These are phyloP conservation scores for Thymus mandschuricus DNA, from an alignment of 257 asterid genomes.

Conservation along the genomic window DNA sequence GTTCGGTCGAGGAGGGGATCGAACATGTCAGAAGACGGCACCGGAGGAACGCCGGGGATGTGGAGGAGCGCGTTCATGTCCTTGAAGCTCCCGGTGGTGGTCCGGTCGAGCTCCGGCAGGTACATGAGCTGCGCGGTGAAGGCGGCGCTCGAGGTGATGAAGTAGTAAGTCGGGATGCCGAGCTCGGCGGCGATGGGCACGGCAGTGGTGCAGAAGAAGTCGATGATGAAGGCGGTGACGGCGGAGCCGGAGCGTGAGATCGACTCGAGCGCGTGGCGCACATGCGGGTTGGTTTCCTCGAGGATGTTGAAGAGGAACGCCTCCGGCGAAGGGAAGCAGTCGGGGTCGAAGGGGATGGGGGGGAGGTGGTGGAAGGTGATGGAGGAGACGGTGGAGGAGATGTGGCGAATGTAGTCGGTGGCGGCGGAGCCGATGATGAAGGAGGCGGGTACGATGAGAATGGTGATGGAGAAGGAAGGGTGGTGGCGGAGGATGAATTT, in stretches of 20 bases:
- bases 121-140: slow-evolving; percentile 35
- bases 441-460: slow-evolving; percentile 41
- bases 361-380: slow-evolving; percentile 57
- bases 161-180: slow-evolving; percentile 44
- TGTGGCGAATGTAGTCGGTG: slow-evolving; percentile 30
- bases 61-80: too few relatives aligned
- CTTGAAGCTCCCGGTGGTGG: too few relatives aligned
- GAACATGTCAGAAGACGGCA: too few relatives aligned
- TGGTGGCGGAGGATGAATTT: slow-evolving; percentile 27
- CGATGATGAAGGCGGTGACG: neutral
- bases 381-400: too few relatives aligned
- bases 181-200: slow-evolving; percentile 37
- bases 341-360: slow-evolving; percentile 29
- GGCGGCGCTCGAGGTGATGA: slow-evolving; percentile 55
- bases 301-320: slow-evolving; percentile 42
- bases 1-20: too few relatives aligned
- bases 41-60: too few relatives aligned
- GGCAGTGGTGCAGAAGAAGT: slow-evolving; percentile 47
- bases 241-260: slow-evolving; percentile 26
- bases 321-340: slow-evolving; percentile 46
- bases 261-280: slow-evolving; percentile 45
- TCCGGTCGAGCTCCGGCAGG: slow-evolving; percentile 32
- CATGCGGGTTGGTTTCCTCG: slow-evolving; percentile 43
- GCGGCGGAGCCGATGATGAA: slow-evolving; percentile 55
- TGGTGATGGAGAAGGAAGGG: slow-evolving; percentile 40